Percentiles rank a stretch among this genome's conserved stretches.
These are phyloP conservation scores for Rossbeevera mucosa DNA, from an alignment of 768 basidiomycete species.

Conservation along the genomic window DNA sequence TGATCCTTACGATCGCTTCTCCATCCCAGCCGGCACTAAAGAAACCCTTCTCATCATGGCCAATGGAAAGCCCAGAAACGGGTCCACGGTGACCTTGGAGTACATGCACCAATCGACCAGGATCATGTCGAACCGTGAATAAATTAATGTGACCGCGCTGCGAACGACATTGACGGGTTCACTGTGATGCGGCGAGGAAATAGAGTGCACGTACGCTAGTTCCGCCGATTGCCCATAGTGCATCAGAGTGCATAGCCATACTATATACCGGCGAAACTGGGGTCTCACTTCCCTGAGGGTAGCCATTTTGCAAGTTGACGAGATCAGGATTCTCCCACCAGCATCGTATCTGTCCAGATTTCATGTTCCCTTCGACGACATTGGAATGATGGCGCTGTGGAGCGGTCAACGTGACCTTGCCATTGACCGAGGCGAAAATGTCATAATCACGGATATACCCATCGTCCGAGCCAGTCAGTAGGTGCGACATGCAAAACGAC, in stretches of 20 bases:
- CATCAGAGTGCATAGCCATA: slow-evolving; percentile 87
- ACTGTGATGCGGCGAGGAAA: slow-evolving; percentile 15
- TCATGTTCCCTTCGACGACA: slow-evolving; percentile 88
- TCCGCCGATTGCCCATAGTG: slow-evolving; percentile 87
- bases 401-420: slow-evolving; percentile 80
- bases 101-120: slow-evolving; percentile 70
- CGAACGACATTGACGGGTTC: slow-evolving; percentile 15
- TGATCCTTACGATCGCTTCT: slow-evolving; percentile 64
- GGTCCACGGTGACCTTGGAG: slow-evolving; percentile 67
- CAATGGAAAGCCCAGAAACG: slow-evolving; percentile 79
- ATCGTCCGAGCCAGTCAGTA: slow-evolving; percentile 89
- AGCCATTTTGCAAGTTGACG: slow-evolving; percentile 16
- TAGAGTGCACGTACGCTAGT: slow-evolving; percentile 58
- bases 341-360: slow-evolving; percentile 76
- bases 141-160: slow-evolving; percentile 90
- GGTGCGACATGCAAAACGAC: slow-evolving; percentile 81
- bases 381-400: slow-evolving; percentile 87
- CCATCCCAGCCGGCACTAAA: slow-evolving; percentile 96
- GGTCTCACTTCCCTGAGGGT: slow-evolving; percentile 45
- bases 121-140: slow-evolving; percentile 89
- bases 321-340: slow-evolving; percentile 82
- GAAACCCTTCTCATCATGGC: slow-evolving; percentile 77
- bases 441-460: slow-evolving; percentile 93
- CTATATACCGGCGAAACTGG: slow-evolving; percentile 78
- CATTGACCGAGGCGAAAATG: slow-evolving; percentile 83